Conservation (phyloP, 2,329 filamentous ascomycete genomes). For the Aspergillus novofumigatus region DNA sequence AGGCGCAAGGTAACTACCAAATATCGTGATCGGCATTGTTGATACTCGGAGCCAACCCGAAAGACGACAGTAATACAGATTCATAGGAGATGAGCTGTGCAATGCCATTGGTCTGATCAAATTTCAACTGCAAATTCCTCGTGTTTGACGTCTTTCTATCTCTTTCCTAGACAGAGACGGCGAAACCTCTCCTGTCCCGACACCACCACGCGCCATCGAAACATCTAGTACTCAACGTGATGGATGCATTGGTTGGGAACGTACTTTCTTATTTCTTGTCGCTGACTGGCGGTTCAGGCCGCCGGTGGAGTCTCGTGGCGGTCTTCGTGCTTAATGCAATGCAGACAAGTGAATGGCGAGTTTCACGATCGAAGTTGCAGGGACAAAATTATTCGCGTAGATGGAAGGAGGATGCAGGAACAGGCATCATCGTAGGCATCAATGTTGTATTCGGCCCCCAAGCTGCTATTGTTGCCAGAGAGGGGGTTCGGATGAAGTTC, state of each 20-base stretch:
- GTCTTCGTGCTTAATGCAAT: neutral
- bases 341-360: too few species aligned
- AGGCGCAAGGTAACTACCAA: neutral
- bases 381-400: too few species aligned
- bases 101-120: too few species aligned
- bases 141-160: neutral
- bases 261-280: neutral
- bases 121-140: neutral
- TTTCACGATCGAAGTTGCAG: too few species aligned
- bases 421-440: neutral
- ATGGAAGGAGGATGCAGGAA: too few species aligned
- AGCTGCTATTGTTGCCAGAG: too few species aligned
- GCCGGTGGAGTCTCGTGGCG: neutral
- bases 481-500: neutral
- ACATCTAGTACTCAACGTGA: neutral
- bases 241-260: neutral
- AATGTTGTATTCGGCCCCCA: neutral
- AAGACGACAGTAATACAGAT: too few species aligned
- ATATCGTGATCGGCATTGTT: neutral
- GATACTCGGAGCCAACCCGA: neutral
- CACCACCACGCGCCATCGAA: neutral
- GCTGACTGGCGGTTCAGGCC: too few species aligned
- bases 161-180: neutral
- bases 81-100: too few species aligned
- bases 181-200: neutral